Conservation (phyloP, 1,139 yeast species). For the Taiozyma sp. region DNA sequence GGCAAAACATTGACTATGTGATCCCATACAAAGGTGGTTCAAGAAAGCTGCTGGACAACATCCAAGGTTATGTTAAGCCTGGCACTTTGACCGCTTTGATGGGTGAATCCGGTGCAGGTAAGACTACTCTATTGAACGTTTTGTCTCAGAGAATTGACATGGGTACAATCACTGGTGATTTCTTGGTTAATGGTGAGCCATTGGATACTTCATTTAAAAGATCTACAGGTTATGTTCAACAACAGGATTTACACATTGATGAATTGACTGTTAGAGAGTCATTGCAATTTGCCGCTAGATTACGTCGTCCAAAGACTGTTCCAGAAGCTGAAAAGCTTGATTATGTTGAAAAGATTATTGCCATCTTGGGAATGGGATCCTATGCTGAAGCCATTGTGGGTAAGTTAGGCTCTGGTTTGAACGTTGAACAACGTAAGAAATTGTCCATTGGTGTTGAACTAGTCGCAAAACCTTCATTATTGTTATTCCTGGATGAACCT, state of each 20-base stretch:
- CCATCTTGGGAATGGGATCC: constrained; percentile 55
- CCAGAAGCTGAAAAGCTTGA: constrained; percentile 50
- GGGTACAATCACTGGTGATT: constrained; percentile 50
- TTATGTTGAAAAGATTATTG: constrained; percentile 59
- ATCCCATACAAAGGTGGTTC: constrained; percentile 30
- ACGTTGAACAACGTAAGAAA: constrained; percentile 66
- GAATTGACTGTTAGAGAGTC: constrained; percentile 71
- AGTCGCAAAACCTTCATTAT: constrained; percentile 64
- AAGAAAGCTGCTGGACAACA: constrained; percentile 39
- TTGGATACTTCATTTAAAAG: constrained; percentile 40
- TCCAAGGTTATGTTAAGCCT: constrained; percentile 53
- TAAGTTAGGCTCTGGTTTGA: constrained; percentile 51
- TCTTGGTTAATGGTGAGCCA: constrained; percentile 46
- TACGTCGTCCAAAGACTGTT: constrained; percentile 52
- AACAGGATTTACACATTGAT: constrained; percentile 48
- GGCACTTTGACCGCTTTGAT: constrained; percentile 57
- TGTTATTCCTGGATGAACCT: constrained; percentile 70
- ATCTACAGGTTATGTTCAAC: constrained; percentile 53
- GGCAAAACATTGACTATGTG: constrained; percentile 37
- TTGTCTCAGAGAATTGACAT: constrained; percentile 48
- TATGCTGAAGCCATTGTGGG: constrained; percentile 74
- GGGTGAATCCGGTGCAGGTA: constrained; percentile 77
- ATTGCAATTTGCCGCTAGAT: constrained; percentile 55
- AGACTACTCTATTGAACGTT: constrained; percentile 56
- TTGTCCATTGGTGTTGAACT: constrained; percentile 74